phyloP scores from a whole-genome alignment of 208 protist genomes.

The Crithidia fasciculata region DNA sequence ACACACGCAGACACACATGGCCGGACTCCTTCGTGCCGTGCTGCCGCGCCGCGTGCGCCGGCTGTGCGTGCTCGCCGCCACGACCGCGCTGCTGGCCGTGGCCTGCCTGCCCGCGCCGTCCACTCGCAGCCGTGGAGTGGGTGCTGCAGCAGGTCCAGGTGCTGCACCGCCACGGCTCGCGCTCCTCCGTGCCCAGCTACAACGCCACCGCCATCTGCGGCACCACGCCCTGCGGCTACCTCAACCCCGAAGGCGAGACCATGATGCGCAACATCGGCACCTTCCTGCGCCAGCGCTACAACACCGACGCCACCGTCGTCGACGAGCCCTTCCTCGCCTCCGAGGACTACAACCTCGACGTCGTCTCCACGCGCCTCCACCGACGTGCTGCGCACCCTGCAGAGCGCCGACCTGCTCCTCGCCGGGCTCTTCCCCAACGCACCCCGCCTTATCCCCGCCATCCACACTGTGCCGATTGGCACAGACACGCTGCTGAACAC shows the following conservation, averaged over 20 bases:
- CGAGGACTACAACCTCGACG: slow-evolving; percentile 40
- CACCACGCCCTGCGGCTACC: slow-evolving; percentile 43
- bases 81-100: slow-evolving; percentile 15
- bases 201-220: slow-evolving; percentile 43
- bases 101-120: slow-evolving; percentile 19
- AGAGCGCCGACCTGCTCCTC: slow-evolving; percentile 46
- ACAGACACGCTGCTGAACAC: slow-evolving; percentile 36
- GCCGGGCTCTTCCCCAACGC: slow-evolving; percentile 36
- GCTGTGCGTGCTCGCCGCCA: slow-evolving; percentile 8
- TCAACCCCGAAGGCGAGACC: slow-evolving; percentile 39
- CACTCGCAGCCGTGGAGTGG: slow-evolving; percentile 13
- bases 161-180: slow-evolving; percentile 59
- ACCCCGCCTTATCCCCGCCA: slow-evolving; percentile 41
- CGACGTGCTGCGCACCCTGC: slow-evolving; percentile 54
- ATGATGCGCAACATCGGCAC: slow-evolving; percentile 47
- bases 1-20: no score
- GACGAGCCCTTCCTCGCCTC: slow-evolving; percentile 31
- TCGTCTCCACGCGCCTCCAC: slow-evolving; percentile 54
- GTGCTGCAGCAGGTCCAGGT: slow-evolving; percentile 39
- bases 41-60: slow-evolving; percentile 14
- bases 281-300: slow-evolving; percentile 48
- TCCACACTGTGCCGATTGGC: slow-evolving; percentile 33
- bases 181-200: slow-evolving; percentile 15
- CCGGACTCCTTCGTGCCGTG: not conserved
- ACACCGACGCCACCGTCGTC: slow-evolving; percentile 25